Conservation (phyloP, 2,329 filamentous ascomycete genomes). For the Arthrinium phaeospermum region DNA sequence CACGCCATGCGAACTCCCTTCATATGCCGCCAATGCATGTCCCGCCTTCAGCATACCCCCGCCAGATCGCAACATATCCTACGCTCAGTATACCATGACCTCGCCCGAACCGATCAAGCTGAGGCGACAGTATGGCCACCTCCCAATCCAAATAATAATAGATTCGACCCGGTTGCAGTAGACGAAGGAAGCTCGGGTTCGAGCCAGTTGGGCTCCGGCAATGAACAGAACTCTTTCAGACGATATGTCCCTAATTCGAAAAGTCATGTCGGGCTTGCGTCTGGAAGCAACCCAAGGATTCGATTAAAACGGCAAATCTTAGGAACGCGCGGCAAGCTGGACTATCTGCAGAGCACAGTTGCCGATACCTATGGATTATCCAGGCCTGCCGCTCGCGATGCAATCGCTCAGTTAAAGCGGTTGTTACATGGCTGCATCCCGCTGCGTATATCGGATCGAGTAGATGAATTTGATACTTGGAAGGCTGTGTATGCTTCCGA, state of each 20-base stretch:
- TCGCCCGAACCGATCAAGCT: slow-evolving; percentile 23
- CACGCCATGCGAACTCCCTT: slow-evolving; percentile 35
- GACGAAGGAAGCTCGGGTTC: background rate
- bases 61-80: slow-evolving; percentile 19
- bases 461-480: slow-evolving; percentile 36
- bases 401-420: slow-evolving; percentile 35
- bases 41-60: slow-evolving; percentile 29
- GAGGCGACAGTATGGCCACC: background rate
- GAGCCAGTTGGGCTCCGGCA: background rate
- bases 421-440: slow-evolving; percentile 28
- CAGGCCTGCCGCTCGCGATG: slow-evolving; percentile 30
- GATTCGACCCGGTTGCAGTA: background rate
- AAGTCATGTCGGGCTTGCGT: background rate
- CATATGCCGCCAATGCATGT: slow-evolving; percentile 38
- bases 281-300: slow-evolving; percentile 7
- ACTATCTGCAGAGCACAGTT: slow-evolving; percentile 27
- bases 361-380: slow-evolving; percentile 30
- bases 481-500: slow-evolving; percentile 30
- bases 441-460: slow-evolving; percentile 24
- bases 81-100: slow-evolving; percentile 23
- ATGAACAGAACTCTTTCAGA: background rate
- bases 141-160: background rate
- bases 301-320: slow-evolving; percentile 21
- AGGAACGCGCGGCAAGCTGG: background rate
- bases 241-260: background rate